phyloP scores from a whole-genome alignment of 306 rosid genomes.

The Myrica gale region DNA sequence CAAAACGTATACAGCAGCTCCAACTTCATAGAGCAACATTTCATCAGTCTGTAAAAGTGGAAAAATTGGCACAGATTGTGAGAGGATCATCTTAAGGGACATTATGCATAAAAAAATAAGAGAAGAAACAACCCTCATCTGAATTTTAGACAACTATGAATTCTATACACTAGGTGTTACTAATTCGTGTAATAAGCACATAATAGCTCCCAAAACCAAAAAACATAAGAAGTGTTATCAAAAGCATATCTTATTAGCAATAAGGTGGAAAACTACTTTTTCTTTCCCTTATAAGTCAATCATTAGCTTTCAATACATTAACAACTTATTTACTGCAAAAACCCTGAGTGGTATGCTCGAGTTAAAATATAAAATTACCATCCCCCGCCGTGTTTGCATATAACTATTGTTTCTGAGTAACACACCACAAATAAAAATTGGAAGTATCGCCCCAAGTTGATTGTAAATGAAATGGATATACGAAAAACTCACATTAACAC shows the following conservation, averaged over 20 bases:
- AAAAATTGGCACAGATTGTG: constrained; percentile 15
- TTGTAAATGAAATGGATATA: not conserved
- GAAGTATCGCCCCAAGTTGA: not conserved
- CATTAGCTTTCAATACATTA: not conserved
- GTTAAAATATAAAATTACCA: not conserved
- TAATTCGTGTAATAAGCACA: not conserved
- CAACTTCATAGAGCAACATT: constrained; percentile 58
- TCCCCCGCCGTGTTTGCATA: not conserved
- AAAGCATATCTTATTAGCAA: not conserved
- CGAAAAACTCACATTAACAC: not conserved
- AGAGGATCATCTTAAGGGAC: not conserved
- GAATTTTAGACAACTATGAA: not conserved
- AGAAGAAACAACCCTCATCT: not conserved
- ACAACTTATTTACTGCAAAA: not conserved
- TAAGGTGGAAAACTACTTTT: not conserved
- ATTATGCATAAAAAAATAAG: not conserved
- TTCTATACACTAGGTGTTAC: not conserved
- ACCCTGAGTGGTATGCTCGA: not conserved
- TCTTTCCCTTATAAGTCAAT: not conserved
- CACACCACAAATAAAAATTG: not conserved
- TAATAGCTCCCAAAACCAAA: not conserved
- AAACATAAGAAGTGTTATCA: not conserved
- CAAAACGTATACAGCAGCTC: constrained; percentile 76
- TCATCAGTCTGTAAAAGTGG: constrained; percentile 54
- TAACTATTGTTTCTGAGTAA: not conserved